Evolutionary conservation across 768 basidiomycete species (phyloP), one percentile per base, ranked within the genome.

Genomic region (Phlebiopsis gigantea): DNA sequence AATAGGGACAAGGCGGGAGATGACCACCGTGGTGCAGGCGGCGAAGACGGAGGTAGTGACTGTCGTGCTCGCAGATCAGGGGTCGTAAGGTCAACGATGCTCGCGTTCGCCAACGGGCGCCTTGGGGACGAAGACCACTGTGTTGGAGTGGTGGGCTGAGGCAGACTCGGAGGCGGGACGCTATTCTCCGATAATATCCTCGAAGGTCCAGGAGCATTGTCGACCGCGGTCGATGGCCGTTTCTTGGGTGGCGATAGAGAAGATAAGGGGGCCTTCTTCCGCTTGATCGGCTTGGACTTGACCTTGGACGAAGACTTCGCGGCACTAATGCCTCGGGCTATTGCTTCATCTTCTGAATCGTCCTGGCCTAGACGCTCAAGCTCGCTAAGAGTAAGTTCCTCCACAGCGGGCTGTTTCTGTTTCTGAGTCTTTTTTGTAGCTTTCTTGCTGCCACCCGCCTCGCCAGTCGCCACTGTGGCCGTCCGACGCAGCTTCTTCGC

Each of bases 321-420:
- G 41, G 29, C 19, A 15, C 69, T 62, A 5, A 74, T 59, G 5
- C 79, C 80, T 9, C 66, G 67, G 65, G 83, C 81, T 29, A 83
- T 78, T 9, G 81, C 82, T 62, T 77, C 65, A 59, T 87, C 81
- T 51, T 80, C 78, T 1, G 75, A 73, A 62, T 85, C 83, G 52
- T 84, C 81, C 15, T 68, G 68, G 4, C 72, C 79, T 62, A 75
- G 73, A 28, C 67, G 69, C 14, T 73, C 76, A 41, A 81, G 72
- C 64, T 78, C 76, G 48, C 75, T 80, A 0, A 63, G 62, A 8
- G 74, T 71, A 12, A 61, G n/a, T 42, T 63, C 59, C 29, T 63
- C 60, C n/a, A 15, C 31, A 51, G 46, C 41, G 24, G 53, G 49
- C 22, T 50, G 25, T 42, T 45, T 42, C 41, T 46, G 47, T 6